Percentiles rank a stretch among this genome's conserved stretches.
Evolutionary conservation across 192 early-diverging fungal genomes (phyloP).

Genomic region (Coemansia sp.): DNA sequence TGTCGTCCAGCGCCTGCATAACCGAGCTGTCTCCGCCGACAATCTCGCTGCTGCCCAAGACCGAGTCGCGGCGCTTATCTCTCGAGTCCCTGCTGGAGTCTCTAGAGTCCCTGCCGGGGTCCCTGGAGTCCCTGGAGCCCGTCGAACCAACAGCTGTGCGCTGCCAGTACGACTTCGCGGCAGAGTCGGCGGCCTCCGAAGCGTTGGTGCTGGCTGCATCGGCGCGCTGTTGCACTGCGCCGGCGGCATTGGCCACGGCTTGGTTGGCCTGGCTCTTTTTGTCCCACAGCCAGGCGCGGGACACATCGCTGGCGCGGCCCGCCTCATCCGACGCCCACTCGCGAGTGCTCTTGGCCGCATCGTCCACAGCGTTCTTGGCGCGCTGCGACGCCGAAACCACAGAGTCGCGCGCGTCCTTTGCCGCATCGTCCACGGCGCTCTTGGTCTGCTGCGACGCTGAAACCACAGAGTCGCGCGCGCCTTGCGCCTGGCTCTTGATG

Average conservation of each 20-base stretch:
- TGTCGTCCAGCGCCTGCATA: conserved; percentile 25
- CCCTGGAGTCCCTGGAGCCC: neutral
- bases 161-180: neutral
- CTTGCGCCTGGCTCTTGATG: neutral
- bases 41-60: neutral
- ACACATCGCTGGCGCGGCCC: conserved; percentile 4
- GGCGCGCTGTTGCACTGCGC: conserved; percentile 1
- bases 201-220: conserved; percentile 9
- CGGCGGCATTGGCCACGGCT: conserved; percentile 16
- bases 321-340: neutral
- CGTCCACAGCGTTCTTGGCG: neutral
- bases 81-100: neutral
- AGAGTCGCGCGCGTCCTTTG: conserved; percentile 18
- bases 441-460: neutral
- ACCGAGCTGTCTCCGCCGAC: conserved; percentile 13
- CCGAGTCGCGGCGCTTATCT: conserved; percentile 25
- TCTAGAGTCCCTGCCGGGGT: neutral
- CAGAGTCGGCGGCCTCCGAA: conserved; percentile 4
- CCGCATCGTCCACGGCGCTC: neutral
- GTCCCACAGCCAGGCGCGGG: conserved; percentile 13
- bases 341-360: conserved; percentile 1
- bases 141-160: neutral
- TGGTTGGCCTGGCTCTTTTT: conserved; percentile 11
- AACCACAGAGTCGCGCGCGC: neutral
- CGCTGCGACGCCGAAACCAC: neutral